Evolutionary conservation across 2,329 filamentous ascomycete species (phyloP), one percentile per base, ranked within the genome.

Genomic region (Pseudocercospora pini-densiflorae): DNA sequence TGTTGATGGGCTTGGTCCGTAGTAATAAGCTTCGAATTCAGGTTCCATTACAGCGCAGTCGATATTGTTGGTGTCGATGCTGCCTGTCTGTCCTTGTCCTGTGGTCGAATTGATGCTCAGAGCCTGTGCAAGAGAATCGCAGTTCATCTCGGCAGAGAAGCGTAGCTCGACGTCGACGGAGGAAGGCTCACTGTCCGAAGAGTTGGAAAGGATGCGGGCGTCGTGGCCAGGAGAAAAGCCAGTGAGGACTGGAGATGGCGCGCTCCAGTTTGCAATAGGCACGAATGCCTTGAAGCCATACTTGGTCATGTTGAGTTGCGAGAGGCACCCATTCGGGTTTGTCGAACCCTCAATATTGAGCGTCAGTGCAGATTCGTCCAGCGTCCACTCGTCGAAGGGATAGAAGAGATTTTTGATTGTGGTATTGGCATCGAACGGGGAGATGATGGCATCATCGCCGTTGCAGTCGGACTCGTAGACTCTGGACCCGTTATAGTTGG

Each of bases 351-450:
- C 82, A 51, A 86, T 79, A 12, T 81, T 81, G 45, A 87, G 79
- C 31, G 78, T 78, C 4, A 80, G 75, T 0, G 79, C 75, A 1
- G 86, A 84, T 0, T 76, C 73, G 58, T 80, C 79, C n/a, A 90
- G 77, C 0, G 77, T 82, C 64, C 84, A 79, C 67, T 87, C 82
- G 24, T 88, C 86, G 70, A 86, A 88, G 0, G 88, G 87, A 72
- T 85, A 86, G 74, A 90, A 88, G 12, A 90, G 73, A 71, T 89
- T 89, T 73, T 85, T 87, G 67, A 90, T 87, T 0, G 81, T 85
- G 1, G 82, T 85, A 12, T 82, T 84, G 2, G 77, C 74, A 12
- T 81, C 78, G 64, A 87, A 90, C 0, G 88, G 86, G 9, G 88
- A 79, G 43, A 89, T 78, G 43, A 90, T 81, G 1, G 85, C 85